A percentile compares a stretch with the other conserved stretches of the same genome.
Conservation (phyloP, 1,284 basidiomycete genomes). For the Coniferiporia sulphurascens region DNA sequence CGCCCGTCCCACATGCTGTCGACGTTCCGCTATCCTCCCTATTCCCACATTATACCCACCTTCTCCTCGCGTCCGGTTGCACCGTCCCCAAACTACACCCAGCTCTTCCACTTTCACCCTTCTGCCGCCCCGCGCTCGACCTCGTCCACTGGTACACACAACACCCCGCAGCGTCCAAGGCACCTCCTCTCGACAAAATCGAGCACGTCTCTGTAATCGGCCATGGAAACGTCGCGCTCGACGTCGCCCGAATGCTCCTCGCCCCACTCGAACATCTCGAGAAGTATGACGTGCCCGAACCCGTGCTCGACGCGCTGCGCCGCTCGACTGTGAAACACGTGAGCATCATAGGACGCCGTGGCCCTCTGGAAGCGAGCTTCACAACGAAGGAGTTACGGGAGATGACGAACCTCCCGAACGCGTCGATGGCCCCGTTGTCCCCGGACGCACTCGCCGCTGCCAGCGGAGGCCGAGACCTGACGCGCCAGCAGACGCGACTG, state of each 20-base stretch:
- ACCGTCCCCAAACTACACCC: constrained; percentile 56
- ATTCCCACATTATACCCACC: constrained; percentile 70
- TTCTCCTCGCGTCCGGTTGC: constrained; percentile 81
- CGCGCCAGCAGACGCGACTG: constrained; percentile 61
- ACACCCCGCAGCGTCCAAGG: constrained; percentile 64
- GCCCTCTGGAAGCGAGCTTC: constrained; percentile 87
- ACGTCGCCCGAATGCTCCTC: constrained; percentile 89
- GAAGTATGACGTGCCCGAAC: constrained; percentile 77
- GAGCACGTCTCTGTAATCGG: constrained; percentile 84
- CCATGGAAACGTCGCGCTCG: constrained; percentile 95
- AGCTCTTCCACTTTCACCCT: constrained; percentile 43
- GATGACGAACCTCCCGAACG: constrained; percentile 74
- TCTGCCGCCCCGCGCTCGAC: constrained; percentile 76
- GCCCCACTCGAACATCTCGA: constrained; percentile 56
- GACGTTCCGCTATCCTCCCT: constrained; percentile 55
- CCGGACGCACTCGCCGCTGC: constrained; percentile 34
- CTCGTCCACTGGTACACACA: constrained; percentile 98
- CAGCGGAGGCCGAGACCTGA: constrained; percentile 1
- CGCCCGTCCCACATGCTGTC: constrained; percentile 43
- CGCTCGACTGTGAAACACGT: constrained; percentile 70
- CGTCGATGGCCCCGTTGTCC: constrained; percentile 61
- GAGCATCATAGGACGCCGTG: constrained; percentile 81
- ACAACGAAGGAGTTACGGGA: constrained; percentile 95
- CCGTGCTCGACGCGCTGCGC: constrained; percentile 68
- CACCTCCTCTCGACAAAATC: constrained; percentile 57